phyloP scores from a whole-genome alignment of 2,329 filamentous ascomycete genomes.

The Blastomyces silverae region DNA sequence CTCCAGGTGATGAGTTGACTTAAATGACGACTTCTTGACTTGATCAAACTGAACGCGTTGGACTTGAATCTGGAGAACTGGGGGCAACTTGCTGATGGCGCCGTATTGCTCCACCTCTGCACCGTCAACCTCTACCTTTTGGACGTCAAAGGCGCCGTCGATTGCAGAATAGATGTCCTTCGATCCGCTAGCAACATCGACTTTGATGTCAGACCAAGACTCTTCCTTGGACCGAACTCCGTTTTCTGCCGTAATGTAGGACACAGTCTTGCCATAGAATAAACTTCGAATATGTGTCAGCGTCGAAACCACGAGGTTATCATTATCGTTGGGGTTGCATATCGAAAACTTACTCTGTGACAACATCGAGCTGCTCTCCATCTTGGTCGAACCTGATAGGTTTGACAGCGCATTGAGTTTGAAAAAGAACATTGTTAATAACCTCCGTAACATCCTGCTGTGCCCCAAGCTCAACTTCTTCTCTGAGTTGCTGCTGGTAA shows the following conservation, averaged over 20 bases:
- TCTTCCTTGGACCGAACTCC: conserved; percentile 48
- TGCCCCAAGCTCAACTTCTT: conserved; percentile 53
- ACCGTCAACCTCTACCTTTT: conserved; percentile 63
- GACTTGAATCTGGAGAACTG: conserved; percentile 81
- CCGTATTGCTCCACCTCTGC: conserved; percentile 56
- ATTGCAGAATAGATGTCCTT: conserved; percentile 75
- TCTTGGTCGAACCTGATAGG: conserved; percentile 58
- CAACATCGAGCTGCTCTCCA: conserved; percentile 71
- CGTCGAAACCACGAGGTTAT: conserved; percentile 15
- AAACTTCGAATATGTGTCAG: conserved; percentile 30
- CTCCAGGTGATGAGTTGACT: conserved; percentile 69
- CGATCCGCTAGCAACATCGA: conserved; percentile 53
- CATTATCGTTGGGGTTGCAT: conserved; percentile 4
- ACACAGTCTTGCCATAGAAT: conserved; percentile 46
- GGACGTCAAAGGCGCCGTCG: conserved; percentile 75
- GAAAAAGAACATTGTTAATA: conserved; percentile 83
- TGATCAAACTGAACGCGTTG: conserved; percentile 71
- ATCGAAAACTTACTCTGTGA: conserved; percentile 53
- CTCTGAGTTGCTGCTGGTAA: conserved; percentile 35
- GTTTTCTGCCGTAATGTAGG: conserved; percentile 42
- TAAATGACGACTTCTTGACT: conserved; percentile 53
- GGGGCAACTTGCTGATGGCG: conserved; percentile 68
- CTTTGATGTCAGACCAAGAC: conserved; percentile 56
- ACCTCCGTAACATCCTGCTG: conserved; percentile 97
- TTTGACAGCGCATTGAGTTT: conserved; percentile 80